Base-by-base conservation (phyloP, 768 basidiomycete genomes). In the Coprinopsis strossmayeri region DNA sequence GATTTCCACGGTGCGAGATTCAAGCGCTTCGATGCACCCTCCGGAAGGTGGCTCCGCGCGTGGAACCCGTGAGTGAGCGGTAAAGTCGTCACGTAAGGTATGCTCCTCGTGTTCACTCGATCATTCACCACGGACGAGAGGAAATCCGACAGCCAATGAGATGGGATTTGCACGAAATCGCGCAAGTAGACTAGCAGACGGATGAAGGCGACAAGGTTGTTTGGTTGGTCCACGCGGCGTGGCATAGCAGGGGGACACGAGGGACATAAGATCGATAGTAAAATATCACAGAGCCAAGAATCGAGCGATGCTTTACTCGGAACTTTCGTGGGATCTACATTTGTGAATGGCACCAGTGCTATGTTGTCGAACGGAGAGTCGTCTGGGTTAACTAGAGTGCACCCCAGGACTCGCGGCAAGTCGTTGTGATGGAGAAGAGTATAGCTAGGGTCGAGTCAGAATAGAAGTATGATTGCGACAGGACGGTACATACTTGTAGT, bases 131-230 rank as follows among this genome's bases (percentile, higher is more conserved):
- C 24, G 1, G 53, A 26, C 17, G 24, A 34, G 18, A 53, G 28
- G 35, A 54, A 55, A n/a, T 58, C 57, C 2, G 50, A 48, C 7
- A 54, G 32, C 57, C 57, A 58, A 18, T 55, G 54, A 5, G 52
- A 30, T 17, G 57, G 57, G 45, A 52, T 54, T 3, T 50, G 52
- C 23, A 55, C 50, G 5, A 25, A 30, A 21, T 45, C 41, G 18
- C 49, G 44, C 10, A 54, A 50, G 5, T 45, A 34, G 38, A 52
- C 44, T 18, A 58, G 49, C 9, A 46, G 50, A 45, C 49, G 39
- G 48, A 55, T 51, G 17, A 50, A 43, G 11, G 27, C 30, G 12
- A 49, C 37, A 21, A 54, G 48, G 37, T 51, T 58, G 18, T 42
- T 42, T 11, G 56, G 56, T 34, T 49, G 17, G 25, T 52, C 50